Evolutionary conservation across 2,329 filamentous ascomycete species (phyloP).

Genomic region (Cercospora citrullina): DNA sequence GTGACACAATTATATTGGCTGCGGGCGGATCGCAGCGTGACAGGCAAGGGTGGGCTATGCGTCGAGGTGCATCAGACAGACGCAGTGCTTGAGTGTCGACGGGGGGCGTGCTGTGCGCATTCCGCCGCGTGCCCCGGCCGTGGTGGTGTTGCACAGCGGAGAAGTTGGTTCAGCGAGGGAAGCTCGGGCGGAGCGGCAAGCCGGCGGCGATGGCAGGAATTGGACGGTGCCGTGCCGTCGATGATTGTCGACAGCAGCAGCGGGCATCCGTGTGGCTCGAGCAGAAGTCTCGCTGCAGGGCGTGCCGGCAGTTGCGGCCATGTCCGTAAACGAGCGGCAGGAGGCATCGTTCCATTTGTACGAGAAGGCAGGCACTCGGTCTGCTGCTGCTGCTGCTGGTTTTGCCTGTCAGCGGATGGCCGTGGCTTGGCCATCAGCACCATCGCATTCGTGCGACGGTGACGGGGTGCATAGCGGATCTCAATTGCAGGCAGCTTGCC

Average conservation of each 20-base stretch:
- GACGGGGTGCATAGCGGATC: slow-evolving; percentile 18
- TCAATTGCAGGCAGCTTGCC: slow-evolving; percentile 1
- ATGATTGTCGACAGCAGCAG: background rate
- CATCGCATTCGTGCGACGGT: slow-evolving; percentile 28
- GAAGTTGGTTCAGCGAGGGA: background rate
- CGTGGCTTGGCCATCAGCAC: slow-evolving; percentile 17
- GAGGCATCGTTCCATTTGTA: background rate
- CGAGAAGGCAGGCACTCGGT: background rate
- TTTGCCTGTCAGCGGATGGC: slow-evolving; percentile 15
- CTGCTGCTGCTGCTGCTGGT: no score
- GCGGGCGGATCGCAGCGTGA: slow-evolving; percentile 21
- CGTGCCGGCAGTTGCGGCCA: slow-evolving; percentile 1
- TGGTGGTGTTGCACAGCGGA: slow-evolving; percentile 17
- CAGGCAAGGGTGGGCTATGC: slow-evolving; percentile 22
- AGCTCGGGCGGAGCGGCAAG: background rate
- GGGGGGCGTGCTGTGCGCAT: slow-evolving; percentile 16
- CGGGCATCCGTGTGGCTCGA: background rate
- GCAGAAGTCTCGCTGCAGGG: background rate
- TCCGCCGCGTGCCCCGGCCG: slow-evolving; percentile 14
- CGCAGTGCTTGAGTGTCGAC: background rate
- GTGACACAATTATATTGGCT: slow-evolving; percentile 36
- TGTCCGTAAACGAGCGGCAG: slow-evolving; percentile 26
- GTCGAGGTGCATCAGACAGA: background rate
- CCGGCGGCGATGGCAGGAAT: background rate
- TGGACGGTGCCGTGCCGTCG: background rate